A percentile compares a stretch with the other conserved stretches of the same genome.
Evolutionary conservation across 345 rosid genomes (phyloP).

Genomic region (Melaleuca quinquenervia): DNA sequence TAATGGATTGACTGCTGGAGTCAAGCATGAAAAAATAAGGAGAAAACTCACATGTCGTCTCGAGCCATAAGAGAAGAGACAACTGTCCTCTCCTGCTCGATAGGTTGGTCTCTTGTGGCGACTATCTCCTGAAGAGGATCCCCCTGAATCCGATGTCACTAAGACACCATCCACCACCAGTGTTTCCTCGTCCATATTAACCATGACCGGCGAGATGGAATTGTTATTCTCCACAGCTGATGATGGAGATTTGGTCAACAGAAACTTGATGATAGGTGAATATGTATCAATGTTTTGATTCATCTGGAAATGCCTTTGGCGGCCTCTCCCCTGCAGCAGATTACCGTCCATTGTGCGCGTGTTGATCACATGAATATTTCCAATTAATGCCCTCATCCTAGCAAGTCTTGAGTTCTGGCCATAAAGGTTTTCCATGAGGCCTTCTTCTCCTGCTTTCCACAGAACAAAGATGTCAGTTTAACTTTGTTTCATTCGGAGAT

Average conservation of each 20-base stretch:
- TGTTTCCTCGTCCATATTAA: slow-evolving; percentile 30
- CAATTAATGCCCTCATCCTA: background rate
- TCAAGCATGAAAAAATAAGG: background rate
- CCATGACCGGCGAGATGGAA: background rate
- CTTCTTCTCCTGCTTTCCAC: background rate
- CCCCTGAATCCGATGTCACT: slow-evolving; percentile 16
- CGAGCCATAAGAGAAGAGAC: slow-evolving; percentile 2
- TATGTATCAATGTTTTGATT: slow-evolving; percentile 1
- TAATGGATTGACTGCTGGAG: background rate
- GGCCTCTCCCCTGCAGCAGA: background rate
- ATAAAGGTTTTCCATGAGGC: slow-evolving; percentile 9
- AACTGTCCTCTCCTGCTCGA: background rate
- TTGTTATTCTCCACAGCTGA: slow-evolving; percentile 14
- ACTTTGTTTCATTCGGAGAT: background rate
- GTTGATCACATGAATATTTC: background rate
- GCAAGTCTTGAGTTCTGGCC: background rate
- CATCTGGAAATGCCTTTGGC: background rate
- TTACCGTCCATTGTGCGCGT: background rate
- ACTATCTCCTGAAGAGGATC: background rate
- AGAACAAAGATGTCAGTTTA: background rate
- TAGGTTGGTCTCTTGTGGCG: slow-evolving; percentile 3
- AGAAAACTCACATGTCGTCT: background rate
- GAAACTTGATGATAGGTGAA: slow-evolving; percentile 8
- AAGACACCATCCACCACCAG: slow-evolving; percentile 60
- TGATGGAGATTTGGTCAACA: slow-evolving; percentile 19